Evolutionary conservation across 352 stramenopile genomes (phyloP), one percentile per base, ranked within the genome.

Genomic region (Plasmopara muralis): DNA sequence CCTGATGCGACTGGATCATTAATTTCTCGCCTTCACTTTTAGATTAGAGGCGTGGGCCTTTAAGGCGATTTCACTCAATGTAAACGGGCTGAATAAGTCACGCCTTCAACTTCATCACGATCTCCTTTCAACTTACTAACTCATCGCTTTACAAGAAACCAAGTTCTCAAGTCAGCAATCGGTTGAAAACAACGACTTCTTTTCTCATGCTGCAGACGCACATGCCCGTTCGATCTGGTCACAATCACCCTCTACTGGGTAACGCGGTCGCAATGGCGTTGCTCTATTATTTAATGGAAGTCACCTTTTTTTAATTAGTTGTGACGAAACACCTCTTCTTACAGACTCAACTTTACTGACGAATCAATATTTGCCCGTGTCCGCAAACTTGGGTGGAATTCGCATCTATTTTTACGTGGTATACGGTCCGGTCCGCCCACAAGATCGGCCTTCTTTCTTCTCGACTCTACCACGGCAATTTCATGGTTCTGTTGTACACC

Each of bases 91-190:
- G 10, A 45, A 45, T 29, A 45, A 29, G 6, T 13, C 16, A 30
- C 9, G 40, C 16, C 15, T 45, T 16, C n/a, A 25, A 25, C 3
- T 30, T 5, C 30, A 45, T 16, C 40, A 45, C 0, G 16, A 29
- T 45, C 6, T 45, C 10, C 40, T 45, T 13, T 30, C 40, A n/a
- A 13, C 6, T 29, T 45, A 45, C 16, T 13, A 45, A 45, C 14
- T 30, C 28, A 14, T 45, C 1, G 40, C 6, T 45, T 14, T 45
- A 30, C 40, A 45, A 45, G 40, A 45, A 45, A 45, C 40, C 40
- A 45, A 45, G 40, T 30, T 45, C 6, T 30, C 40, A n/a, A 45
- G 13, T 15, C n/a, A 5, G 7, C 7, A 45, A 4, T 30, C 12
- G 5, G 14, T 30, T 9, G n/a, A 13, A 25, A 14, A 30, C n/a